A percentile compares a stretch with the other conserved stretches of the same genome.
Conservation (phyloP, 2,329 filamentous ascomycete genomes). For the Aschersonia sp. region DNA sequence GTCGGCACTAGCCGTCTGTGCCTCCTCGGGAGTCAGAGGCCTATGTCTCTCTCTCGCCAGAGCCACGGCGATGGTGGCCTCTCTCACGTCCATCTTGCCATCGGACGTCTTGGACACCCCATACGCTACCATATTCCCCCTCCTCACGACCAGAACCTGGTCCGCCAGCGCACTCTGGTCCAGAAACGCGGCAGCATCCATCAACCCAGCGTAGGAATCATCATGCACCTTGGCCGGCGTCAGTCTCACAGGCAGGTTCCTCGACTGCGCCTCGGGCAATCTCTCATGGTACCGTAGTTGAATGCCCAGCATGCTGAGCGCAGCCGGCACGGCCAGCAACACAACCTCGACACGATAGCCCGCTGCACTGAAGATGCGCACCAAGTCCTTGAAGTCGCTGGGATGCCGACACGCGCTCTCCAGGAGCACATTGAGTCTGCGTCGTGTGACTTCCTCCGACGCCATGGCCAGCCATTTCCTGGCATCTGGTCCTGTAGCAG, state of each 20-base stretch:
- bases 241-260: constrained; percentile 21
- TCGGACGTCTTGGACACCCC: constrained; percentile 4
- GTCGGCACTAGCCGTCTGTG: constrained; percentile 9
- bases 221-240: constrained; percentile 30
- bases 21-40: constrained; percentile 13
- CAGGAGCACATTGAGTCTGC: constrained; percentile 21
- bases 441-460: constrained; percentile 15
- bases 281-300: constrained; percentile 22
- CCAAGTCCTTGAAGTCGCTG: constrained; percentile 23
- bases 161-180: constrained; percentile 17
- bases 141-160: constrained; percentile 22
- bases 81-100: not conserved
- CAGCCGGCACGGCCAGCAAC: constrained; percentile 25
- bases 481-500: constrained; percentile 24
- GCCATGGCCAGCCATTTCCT: constrained; percentile 28
- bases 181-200: constrained; percentile 20
- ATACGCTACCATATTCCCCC: constrained; percentile 21
- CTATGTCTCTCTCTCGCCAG: constrained; percentile 13
- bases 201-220: constrained; percentile 25
- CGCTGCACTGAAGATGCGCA: constrained; percentile 14
- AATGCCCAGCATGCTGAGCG: constrained; percentile 26
- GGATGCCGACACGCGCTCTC: constrained; percentile 30
- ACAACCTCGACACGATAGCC: constrained; percentile 24
- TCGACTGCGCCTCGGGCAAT: constrained; percentile 18
- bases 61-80: constrained; percentile 8